phyloP scores from a whole-genome alignment of 805 yeast species.

The Suhomyces xylopsoci region DNA sequence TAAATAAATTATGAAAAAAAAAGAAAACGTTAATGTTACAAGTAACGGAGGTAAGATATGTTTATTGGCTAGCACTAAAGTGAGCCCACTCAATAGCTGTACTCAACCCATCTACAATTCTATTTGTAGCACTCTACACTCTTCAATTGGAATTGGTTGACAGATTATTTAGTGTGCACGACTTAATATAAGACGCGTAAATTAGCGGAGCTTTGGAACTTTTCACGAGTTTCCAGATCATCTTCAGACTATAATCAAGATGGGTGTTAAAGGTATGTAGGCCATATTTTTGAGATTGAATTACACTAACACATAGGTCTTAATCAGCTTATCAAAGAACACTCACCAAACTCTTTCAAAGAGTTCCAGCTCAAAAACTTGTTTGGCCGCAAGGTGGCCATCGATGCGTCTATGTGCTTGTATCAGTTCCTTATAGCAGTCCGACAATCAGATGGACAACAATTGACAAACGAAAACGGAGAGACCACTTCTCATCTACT shows the following conservation, averaged over 20 bases:
- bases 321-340: conserved; percentile 80
- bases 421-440: conserved; percentile 96
- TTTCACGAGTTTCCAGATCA: neutral
- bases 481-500: conserved; percentile 89
- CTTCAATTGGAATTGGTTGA: too few species aligned
- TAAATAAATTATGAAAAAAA: neutral
- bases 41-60: too few species aligned
- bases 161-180: neutral
- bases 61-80: neutral
- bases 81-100: neutral
- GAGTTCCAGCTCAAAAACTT: conserved; percentile 79
- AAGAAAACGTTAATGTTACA: too few species aligned
- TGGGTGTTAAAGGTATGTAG: conserved; percentile 30
- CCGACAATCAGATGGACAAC: conserved; percentile 95
- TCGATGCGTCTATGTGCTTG: conserved; percentile 93
- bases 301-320: conserved; percentile 53
- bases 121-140: too few species aligned
- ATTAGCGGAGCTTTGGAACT: neutral
- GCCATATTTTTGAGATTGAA: neutral
- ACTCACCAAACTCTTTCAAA: conserved; percentile 80
- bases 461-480: conserved; percentile 82
- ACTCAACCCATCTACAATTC: too few species aligned
- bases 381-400: conserved; percentile 95
- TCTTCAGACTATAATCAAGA: conserved; percentile 4
- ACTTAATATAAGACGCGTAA: neutral